Conservation (phyloP, 1,284 basidiomycete species). For the Gastroboletus turbinatus region DNA sequence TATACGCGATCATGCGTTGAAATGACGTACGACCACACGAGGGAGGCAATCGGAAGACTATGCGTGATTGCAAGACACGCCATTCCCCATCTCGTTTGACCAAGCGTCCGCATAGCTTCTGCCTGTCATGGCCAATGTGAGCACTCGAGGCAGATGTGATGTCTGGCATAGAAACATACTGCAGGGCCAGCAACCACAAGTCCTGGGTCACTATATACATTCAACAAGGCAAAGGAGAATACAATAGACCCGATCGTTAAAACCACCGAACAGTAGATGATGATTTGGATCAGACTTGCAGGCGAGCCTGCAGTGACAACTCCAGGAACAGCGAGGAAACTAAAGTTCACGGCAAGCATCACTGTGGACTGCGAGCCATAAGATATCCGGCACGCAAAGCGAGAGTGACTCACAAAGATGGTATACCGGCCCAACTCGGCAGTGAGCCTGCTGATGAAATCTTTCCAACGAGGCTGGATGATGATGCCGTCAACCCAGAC, state of each 20-base stretch:
- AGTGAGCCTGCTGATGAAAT: conserved; percentile 43
- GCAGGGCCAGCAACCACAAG: conserved; percentile 3
- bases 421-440: conserved; percentile 52
- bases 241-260: conserved; percentile 16
- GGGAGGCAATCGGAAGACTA: conserved; percentile 16
- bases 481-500: conserved; percentile 27
- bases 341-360: conserved; percentile 20
- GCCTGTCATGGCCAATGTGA: neutral
- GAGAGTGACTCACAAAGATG: conserved; percentile 42
- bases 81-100: conserved; percentile 12
- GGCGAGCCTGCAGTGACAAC: neutral
- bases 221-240: conserved; percentile 18
- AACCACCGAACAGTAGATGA: conserved; percentile 18
- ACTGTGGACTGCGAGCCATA: conserved; percentile 22
- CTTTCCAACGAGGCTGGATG: conserved; percentile 25
- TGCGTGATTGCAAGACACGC: conserved; percentile 16
- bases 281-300: conserved; percentile 2
- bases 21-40: conserved; percentile 24
- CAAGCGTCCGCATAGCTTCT: conserved; percentile 7
- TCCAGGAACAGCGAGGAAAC: conserved; percentile 20
- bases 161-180: conserved; percentile 7
- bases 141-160: neutral
- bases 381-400: neutral
- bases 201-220: conserved; percentile 18
- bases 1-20: neutral